phyloP scores from a whole-genome alignment of 1,284 basidiomycete species.

The Apiotrichum montevideense region DNA sequence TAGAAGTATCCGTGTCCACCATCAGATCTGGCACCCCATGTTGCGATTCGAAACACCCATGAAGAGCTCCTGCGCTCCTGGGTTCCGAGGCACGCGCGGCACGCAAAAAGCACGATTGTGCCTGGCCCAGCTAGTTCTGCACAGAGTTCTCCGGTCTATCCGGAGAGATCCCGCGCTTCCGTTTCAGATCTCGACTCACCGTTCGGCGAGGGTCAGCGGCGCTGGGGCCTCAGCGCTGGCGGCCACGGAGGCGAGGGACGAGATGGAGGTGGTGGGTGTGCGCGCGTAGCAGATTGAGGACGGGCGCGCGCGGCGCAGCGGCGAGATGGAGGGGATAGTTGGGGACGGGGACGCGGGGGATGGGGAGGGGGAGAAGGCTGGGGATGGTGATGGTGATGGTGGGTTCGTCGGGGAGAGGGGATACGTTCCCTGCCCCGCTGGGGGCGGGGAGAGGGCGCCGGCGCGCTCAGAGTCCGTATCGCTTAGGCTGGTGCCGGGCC shows the following conservation, averaged over 20 bases:
- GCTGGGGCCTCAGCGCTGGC: background rate
- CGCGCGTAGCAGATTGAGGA: background rate
- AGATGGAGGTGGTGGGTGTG: background rate
- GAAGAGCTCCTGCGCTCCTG: too few species aligned
- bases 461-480: too few species aligned
- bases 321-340: background rate
- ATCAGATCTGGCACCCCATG: too few species aligned
- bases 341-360: background rate
- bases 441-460: background rate
- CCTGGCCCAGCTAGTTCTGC: too few species aligned
- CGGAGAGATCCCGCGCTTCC: too few species aligned
- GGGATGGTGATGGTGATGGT: background rate
- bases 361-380: background rate
- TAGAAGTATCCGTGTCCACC: too few species aligned
- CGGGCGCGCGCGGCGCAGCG: background rate
- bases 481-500: background rate
- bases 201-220: constrained; percentile 20
- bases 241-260: background rate
- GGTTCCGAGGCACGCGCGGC: too few species aligned
- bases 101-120: too few species aligned
- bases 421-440: too few species aligned
- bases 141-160: too few species aligned
- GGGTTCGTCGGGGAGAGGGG: background rate
- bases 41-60: too few species aligned
- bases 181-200: constrained; percentile 12